These are phyloP conservation scores for Trichocladium uniseriatum DNA, from an alignment of 495 filamentous ascomycete species.

Conservation along the genomic window DNA sequence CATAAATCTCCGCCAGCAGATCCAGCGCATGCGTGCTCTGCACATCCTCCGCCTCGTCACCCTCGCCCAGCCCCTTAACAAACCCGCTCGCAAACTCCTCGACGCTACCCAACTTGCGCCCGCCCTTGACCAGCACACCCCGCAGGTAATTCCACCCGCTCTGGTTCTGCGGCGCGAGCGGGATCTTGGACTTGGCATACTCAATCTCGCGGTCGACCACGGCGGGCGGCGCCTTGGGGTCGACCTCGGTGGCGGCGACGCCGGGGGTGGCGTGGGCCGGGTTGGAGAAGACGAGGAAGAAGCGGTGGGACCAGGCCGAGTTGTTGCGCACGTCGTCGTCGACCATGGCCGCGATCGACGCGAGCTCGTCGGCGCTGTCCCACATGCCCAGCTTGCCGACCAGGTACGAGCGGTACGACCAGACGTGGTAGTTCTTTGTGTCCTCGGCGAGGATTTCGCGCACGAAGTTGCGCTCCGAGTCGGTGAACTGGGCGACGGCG, in stretches of 20 bases:
- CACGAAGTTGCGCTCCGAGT: conserved; percentile 64
- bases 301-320: conserved; percentile 93
- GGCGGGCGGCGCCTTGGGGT: conserved; percentile 46
- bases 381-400: conserved; percentile 71
- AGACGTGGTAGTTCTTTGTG: conserved; percentile 97
- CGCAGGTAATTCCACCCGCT: conserved; percentile 87
- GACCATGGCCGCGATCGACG: conserved; percentile 60
- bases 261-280: conserved; percentile 42
- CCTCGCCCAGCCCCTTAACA: conserved; percentile 41
- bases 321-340: conserved; percentile 82
- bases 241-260: conserved; percentile 33
- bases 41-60: conserved; percentile 41
- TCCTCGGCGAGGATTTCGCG: conserved; percentile 73
- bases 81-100: conserved; percentile 59
- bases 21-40: conserved; percentile 84
- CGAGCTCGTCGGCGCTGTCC: conserved; percentile 46
- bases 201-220: conserved; percentile 65
- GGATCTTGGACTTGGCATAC: conserved; percentile 61
- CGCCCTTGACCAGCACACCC: conserved; percentile 60
- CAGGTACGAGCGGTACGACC: conserved; percentile 91
- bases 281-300: conserved; percentile 76
- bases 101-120: conserved; percentile 45
- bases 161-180: conserved; percentile 81
- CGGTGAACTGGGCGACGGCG: conserved; percentile 29
- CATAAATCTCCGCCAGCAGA: conserved; percentile 73